Conservation (phyloP, 345 rosid species). For the Salix udensis region DNA sequence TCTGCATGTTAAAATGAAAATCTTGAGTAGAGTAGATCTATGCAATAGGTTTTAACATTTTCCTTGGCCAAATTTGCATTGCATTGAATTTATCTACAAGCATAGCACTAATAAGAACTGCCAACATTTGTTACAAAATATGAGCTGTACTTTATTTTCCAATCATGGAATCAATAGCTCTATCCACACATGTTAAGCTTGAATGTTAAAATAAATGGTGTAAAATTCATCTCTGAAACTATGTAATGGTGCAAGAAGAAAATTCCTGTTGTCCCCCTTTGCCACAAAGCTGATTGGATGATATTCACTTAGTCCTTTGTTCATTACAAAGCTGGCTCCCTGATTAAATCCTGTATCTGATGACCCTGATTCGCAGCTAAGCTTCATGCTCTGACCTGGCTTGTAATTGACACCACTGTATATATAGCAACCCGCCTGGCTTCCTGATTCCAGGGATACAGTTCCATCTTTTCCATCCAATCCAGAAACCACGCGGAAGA, state of each 20-base stretch:
- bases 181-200: constrained; percentile 17
- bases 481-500: constrained; percentile 59
- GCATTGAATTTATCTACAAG: too few relatives aligned
- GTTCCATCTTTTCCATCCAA: constrained; percentile 53
- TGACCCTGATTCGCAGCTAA: constrained; percentile 43
- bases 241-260: constrained; percentile 62
- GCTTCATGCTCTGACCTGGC: constrained; percentile 36
- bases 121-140: too few relatives aligned
- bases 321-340: constrained; percentile 57
- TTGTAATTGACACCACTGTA: constrained; percentile 36
- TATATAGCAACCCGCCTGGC: constrained; percentile 56
- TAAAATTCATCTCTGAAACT: constrained; percentile 79
- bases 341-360: constrained; percentile 28
- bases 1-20: too few relatives aligned
- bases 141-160: too few relatives aligned
- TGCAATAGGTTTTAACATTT: too few relatives aligned
- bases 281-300: constrained; percentile 81
- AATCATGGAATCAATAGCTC: background rate
- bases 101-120: too few relatives aligned
- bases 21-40: too few relatives aligned
- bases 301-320: constrained; percentile 47
- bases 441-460: constrained; percentile 52
- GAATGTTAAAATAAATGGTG: constrained; percentile 67
- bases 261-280: constrained; percentile 52
- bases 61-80: too few relatives aligned